Base-by-base conservation (phyloP, 352 stramenopile species). In the Pythium sp. region DNA sequence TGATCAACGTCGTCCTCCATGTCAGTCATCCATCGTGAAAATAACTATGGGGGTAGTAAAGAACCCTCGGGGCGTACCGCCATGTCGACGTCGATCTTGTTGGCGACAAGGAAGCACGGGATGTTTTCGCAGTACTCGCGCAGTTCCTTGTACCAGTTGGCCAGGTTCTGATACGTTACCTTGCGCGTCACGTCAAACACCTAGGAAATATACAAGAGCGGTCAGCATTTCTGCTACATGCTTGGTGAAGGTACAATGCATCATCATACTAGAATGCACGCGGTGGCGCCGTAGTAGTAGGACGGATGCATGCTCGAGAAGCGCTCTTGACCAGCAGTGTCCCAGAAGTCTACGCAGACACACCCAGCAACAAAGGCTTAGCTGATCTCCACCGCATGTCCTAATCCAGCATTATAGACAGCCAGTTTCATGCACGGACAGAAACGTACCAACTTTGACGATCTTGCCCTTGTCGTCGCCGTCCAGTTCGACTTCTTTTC, bases 31-130 rank as follows among this genome's bases (percentile, higher is more conserved):
- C 24, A 1, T 26, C 24, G 24, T 26, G 24, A 26, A 26, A 26
- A 26, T 26, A 26, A 26, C 24, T 26, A 1, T 26, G 24, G 1
- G 24, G 24, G 24, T 26, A 26, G 24, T 26, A 38, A n/a, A 24
- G 14, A 26, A 26, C 24, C 24, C 24, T 26, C 24, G 24, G 24
- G 24, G 24, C 24, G 24, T 26, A 26, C 90, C 38, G 90, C 89
- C 70, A 98, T 90, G 77, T 99, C 91, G 28, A 98, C 86, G 78
- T 99, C 95, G 58, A 98, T 98, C 75, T 99, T 99, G 82, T 99
- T 99, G 38, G 95, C 95, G n/a, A 98, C 93, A 14, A 98, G 69
- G 58, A 98, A 95, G 65, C 86, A 95, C 4, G 95, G 94, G 64
- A 98, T 97, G 63, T 75, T 92, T 58, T 97, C 89, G 75, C 92